Conservation (phyloP, 73 alveolate species). For the Paramecium sexaurelia region DNA sequence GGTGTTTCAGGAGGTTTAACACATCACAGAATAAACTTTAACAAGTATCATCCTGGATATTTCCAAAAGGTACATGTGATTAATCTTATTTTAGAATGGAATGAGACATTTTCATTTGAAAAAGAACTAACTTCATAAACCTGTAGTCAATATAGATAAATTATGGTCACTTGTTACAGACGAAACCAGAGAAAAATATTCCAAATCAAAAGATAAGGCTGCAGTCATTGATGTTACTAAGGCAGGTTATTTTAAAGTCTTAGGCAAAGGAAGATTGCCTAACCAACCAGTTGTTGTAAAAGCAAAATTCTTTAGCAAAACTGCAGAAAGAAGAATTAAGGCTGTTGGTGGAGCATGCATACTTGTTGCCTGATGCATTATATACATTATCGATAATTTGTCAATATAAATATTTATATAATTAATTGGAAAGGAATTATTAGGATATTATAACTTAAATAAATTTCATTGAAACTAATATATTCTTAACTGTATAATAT, state of each 20-base stretch:
- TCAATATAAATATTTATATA: not conserved
- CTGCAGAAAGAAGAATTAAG: slow-evolving; percentile 97
- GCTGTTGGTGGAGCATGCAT: slow-evolving; percentile 98
- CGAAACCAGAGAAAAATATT: slow-evolving; percentile 89
- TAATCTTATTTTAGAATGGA: slow-evolving; percentile 70
- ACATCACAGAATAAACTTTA: slow-evolving; percentile 87
- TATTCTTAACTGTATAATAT: not conserved
- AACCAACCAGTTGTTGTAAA: slow-evolving; percentile 90
- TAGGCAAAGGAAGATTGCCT: slow-evolving; percentile 96
- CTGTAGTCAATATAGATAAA: slow-evolving; percentile 91
- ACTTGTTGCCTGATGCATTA: slow-evolving; percentile 86
- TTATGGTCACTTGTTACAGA: slow-evolving; percentile 96
- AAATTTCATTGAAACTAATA: not conserved
- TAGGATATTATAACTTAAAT: not conserved
- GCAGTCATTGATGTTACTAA: slow-evolving; percentile 97
- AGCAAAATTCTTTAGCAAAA: slow-evolving; percentile 94
- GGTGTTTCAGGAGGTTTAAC: slow-evolving; percentile 96
- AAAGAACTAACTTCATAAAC: slow-evolving; percentile 90
- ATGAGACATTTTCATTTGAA: slow-evolving; percentile 97
- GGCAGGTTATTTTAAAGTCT: slow-evolving; percentile 95
- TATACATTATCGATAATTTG: not conserved
- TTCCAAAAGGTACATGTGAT: slow-evolving; percentile 87
- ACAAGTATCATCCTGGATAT: slow-evolving; percentile 98
- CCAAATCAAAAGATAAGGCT: slow-evolving; percentile 83
- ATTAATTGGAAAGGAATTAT: not conserved